These are phyloP conservation scores for Phallus indusiatus DNA, from an alignment of 768 basidiomycete species.

Conservation along the genomic window DNA sequence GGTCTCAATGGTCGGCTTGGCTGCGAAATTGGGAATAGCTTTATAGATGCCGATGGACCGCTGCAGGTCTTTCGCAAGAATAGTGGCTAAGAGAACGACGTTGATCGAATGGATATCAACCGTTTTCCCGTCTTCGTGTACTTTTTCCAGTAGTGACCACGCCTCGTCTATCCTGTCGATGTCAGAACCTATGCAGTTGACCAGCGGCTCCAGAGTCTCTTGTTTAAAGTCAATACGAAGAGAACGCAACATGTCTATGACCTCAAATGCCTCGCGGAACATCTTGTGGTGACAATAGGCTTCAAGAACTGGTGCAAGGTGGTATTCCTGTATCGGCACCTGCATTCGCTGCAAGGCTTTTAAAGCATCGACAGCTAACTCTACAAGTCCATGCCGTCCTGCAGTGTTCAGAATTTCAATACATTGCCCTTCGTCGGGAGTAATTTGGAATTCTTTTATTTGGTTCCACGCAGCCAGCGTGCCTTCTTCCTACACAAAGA, in stretches of 20 bases:
- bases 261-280: conserved; percentile 52
- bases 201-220: conserved; percentile 46
- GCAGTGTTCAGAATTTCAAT: conserved; percentile 62
- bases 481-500: conserved; percentile 48
- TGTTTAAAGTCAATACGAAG: conserved; percentile 38
- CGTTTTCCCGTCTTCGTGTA: conserved; percentile 40
- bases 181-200: conserved; percentile 35
- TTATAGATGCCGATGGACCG: conserved; percentile 75
- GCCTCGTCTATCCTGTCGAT: conserved; percentile 50
- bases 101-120: conserved; percentile 58
- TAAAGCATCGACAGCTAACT: conserved; percentile 59
- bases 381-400: conserved; percentile 60
- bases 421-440: conserved; percentile 69
- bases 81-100: conserved; percentile 54
- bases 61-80: conserved; percentile 54
- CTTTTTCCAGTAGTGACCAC: conserved; percentile 54
- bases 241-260: conserved; percentile 50
- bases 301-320: conserved; percentile 71
- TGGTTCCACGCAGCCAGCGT: conserved; percentile 53
- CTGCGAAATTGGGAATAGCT: conserved; percentile 42
- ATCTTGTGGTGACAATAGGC: conserved; percentile 51
- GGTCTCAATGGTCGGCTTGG: conserved; percentile 50
- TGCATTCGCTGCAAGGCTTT: conserved; percentile 41
- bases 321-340: conserved; percentile 52
- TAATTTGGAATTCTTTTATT: conserved; percentile 39